Conservation (phyloP, 345 rosid genomes). For the thale cress (Arabidopsis thaliana) region DNA sequence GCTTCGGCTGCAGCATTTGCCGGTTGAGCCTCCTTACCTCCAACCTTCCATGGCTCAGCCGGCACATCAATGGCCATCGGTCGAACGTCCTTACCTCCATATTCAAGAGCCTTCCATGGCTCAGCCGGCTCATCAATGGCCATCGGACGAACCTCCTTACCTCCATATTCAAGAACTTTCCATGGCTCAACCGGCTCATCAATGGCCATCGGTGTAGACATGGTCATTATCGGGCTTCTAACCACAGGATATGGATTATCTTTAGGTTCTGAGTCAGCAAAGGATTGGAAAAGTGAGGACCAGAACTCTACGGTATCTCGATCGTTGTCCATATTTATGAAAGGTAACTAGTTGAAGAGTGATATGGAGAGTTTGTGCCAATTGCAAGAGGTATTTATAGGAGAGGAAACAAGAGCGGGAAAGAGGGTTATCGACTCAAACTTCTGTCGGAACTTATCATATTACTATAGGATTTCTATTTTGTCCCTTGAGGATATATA, state of each 20-base stretch:
- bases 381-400: slow-evolving; percentile 10
- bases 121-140: not conserved
- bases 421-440: slow-evolving; percentile 20
- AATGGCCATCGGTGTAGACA: slow-evolving; percentile 24
- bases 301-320: slow-evolving; percentile 29
- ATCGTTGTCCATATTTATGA: slow-evolving; percentile 7
- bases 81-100: not conserved
- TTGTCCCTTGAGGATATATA: not conserved
- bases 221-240: not conserved
- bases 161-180: slow-evolving; percentile 6
- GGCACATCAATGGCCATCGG: not conserved
- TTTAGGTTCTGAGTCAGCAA: not conserved
- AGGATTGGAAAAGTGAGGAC: slow-evolving; percentile 24
- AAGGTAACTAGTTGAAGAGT: not conserved
- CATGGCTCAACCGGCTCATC: not conserved
- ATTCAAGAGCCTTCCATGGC: not conserved
- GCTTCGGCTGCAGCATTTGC: not conserved
- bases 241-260: not conserved
- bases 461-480: not conserved
- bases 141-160: not conserved
- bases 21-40: not conserved
- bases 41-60: not conserved
- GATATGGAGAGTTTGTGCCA: not conserved
- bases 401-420: slow-evolving; percentile 30
- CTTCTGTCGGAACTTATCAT: slow-evolving; percentile 28